These are phyloP conservation scores for Smallanthus sonchifolius DNA, from an alignment of 129 eudicot genomes.

Conservation along the genomic window DNA sequence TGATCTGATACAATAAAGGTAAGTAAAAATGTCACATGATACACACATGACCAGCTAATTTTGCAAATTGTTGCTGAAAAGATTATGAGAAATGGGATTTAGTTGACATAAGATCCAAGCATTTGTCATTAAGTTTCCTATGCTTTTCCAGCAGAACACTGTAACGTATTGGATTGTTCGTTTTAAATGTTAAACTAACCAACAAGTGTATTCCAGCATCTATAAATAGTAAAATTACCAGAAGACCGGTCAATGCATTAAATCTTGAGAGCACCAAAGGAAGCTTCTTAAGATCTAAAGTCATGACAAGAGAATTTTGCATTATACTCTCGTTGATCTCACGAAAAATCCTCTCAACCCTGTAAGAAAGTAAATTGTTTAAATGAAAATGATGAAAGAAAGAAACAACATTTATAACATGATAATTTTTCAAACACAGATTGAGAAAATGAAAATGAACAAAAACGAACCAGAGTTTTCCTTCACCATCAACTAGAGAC, in stretches of 20 bases:
- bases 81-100: not conserved
- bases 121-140: constrained; percentile 8
- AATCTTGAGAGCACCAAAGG: constrained; percentile 74
- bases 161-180: not conserved
- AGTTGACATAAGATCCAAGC: constrained; percentile 8
- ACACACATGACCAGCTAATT: constrained; percentile 6
- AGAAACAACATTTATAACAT: not conserved
- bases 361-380: constrained; percentile 26
- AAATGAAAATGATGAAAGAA: not conserved
- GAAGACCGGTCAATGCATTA: constrained; percentile 90
- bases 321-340: constrained; percentile 76
- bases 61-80: constrained; percentile 1
- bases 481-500: constrained; percentile 89
- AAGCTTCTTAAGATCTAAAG: constrained; percentile 68
- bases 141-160: constrained; percentile 1
- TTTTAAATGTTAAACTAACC: not conserved
- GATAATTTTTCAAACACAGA: not conserved
- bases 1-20: constrained; percentile 39
- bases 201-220: not conserved
- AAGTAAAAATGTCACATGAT: not conserved
- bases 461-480: constrained; percentile 64
- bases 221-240: constrained; percentile 47
- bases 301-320: constrained; percentile 67
- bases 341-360: constrained; percentile 90
- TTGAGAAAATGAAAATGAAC: not conserved